Percentiles rank a stretch among this genome's conserved stretches.
phyloP scores from a whole-genome alignment of 106 monocot species.

The Iris macrosiphon region DNA sequence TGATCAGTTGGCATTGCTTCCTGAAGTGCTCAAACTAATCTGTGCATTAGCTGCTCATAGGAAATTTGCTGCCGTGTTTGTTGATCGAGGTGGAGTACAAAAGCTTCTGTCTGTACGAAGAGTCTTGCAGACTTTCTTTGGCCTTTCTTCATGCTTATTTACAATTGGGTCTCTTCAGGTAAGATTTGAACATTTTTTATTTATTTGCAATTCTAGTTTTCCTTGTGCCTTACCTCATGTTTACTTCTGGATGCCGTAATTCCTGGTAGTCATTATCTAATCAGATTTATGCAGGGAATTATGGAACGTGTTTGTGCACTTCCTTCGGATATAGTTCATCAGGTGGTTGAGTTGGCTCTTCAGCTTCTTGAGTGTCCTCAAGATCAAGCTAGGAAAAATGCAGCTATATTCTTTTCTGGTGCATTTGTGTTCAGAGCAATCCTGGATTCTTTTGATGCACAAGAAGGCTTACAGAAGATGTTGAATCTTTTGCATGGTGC shows the following conservation, averaged over 20 bases:
- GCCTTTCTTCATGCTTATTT: constrained; percentile 88
- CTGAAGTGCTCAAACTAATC: constrained; percentile 84
- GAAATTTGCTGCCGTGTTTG: constrained; percentile 90
- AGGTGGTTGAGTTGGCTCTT: constrained; percentile 79
- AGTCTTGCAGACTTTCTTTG: constrained; percentile 58
- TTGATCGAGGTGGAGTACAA: constrained; percentile 91
- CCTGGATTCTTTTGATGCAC: constrained; percentile 81
- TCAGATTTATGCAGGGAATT: constrained; percentile 58
- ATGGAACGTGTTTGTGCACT: constrained; percentile 98
- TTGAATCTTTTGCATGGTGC: constrained; percentile 60
- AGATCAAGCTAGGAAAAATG: constrained; percentile 93
- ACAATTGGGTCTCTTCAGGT: constrained; percentile 98
- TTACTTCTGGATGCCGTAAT: too few relatives aligned
- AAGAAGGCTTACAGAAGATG: constrained; percentile 85
- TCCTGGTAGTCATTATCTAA: too few relatives aligned
- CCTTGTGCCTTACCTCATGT: too few relatives aligned
- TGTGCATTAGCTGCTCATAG: constrained; percentile 84
- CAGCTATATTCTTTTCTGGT: constrained; percentile 74
- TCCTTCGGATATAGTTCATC: constrained; percentile 50
- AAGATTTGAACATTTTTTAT: too few relatives aligned
- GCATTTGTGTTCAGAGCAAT: constrained; percentile 93
- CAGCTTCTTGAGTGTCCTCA: constrained; percentile 81
- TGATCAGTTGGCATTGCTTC: constrained; percentile 38
- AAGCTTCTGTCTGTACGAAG: constrained; percentile 72
- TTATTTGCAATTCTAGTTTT: too few relatives aligned